These are phyloP conservation scores for Eruca vesicaria DNA, from an alignment of 441 rosid species.

Conservation along the genomic window DNA sequence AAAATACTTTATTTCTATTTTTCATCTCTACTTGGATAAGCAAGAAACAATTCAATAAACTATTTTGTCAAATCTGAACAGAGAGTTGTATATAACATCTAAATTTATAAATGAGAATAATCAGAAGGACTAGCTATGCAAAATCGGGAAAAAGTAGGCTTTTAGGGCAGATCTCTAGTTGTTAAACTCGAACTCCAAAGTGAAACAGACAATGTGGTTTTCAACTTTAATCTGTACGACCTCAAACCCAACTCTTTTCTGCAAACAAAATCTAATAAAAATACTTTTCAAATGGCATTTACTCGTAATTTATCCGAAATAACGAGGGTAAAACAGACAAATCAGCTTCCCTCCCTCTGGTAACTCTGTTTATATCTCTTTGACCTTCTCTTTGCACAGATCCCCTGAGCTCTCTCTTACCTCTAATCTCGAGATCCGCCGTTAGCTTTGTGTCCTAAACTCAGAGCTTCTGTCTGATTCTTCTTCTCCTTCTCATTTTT, in stretches of 20 bases:
- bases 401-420: constrained; percentile 18
- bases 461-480: constrained; percentile 15
- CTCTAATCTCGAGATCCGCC: constrained; percentile 38
- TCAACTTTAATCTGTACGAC: constrained; percentile 21
- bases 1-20: not conserved
- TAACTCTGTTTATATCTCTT: constrained; percentile 30
- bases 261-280: constrained; percentile 11
- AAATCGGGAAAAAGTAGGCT: not conserved
- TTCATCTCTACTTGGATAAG: not conserved
- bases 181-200: not conserved
- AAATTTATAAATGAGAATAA: not conserved
- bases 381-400: constrained; percentile 29
- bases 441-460: constrained; percentile 5
- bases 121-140: not conserved
- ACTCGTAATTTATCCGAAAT: not conserved
- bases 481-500: constrained; percentile 1
- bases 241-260: constrained; percentile 26
- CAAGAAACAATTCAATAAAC: not conserved
- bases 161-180: constrained; percentile 6
- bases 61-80: not conserved
- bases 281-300: not conserved
- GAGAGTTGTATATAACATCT: not conserved
- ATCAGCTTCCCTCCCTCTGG: not conserved
- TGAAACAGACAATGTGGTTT: constrained; percentile 11
- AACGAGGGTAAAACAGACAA: constrained; percentile 4